phyloP scores from a whole-genome alignment of 306 rosid species.

The Pueraria montana region DNA sequence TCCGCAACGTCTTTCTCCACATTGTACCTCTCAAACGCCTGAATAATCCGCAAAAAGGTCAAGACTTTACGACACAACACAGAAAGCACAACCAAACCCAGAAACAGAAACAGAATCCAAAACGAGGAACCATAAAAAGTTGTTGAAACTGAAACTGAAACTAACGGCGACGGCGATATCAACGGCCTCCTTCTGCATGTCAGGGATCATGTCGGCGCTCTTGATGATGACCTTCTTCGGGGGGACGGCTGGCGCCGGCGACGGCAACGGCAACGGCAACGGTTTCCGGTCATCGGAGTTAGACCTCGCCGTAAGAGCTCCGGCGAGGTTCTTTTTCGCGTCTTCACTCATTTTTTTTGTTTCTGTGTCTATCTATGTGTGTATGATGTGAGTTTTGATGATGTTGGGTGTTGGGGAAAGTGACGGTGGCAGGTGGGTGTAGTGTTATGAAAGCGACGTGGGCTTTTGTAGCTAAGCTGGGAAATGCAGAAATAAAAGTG shows the following conservation, averaged over 20 bases:
- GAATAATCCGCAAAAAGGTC: slow-evolving; percentile 6
- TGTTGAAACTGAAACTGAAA: too few relatives aligned
- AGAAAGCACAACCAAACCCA: slow-evolving; percentile 35
- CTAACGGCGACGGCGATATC: slow-evolving; percentile 85
- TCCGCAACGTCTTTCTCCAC: slow-evolving; percentile 92
- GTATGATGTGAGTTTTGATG: background rate
- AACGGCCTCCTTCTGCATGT: slow-evolving; percentile 87
- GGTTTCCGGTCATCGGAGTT: slow-evolving; percentile 60
- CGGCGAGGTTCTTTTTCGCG: slow-evolving; percentile 64
- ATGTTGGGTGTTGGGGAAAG: background rate
- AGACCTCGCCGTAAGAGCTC: slow-evolving; percentile 59
- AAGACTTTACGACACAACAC: slow-evolving; percentile 21
- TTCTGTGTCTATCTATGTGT: background rate
- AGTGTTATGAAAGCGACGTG: slow-evolving; percentile 12
- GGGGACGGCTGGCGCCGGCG: slow-evolving; percentile 45
- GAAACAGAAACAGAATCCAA: slow-evolving; percentile 38
- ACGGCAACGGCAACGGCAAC: slow-evolving; percentile 52
- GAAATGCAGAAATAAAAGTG: background rate
- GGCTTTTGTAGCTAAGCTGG: background rate
- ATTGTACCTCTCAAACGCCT: slow-evolving; percentile 88
- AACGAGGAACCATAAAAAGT: background rate
- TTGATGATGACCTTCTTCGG: slow-evolving; percentile 75
- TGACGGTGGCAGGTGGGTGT: background rate
- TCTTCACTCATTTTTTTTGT: slow-evolving; percentile 64
- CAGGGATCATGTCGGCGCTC: slow-evolving; percentile 89